Conservation (phyloP, 108 stramenopile species). For the Asterionellopsis glacialis region DNA sequence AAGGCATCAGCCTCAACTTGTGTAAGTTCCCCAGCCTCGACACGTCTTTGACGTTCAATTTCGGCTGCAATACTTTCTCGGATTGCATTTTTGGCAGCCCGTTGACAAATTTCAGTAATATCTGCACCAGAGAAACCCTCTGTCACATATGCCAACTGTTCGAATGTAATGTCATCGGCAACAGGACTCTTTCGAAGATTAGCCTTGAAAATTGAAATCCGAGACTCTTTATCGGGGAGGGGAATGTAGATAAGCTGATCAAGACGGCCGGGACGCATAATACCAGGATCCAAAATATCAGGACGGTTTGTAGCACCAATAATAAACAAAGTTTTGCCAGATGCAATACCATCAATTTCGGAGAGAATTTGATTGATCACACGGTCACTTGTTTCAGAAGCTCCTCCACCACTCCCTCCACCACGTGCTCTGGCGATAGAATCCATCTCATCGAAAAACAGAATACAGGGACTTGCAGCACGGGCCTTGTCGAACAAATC, state of each 20-base stretch:
- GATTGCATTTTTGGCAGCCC: constrained; percentile 94
- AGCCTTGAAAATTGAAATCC: constrained; percentile 95
- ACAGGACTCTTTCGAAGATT: constrained; percentile 93
- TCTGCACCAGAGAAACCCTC: constrained; percentile 96
- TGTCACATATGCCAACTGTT: constrained; percentile 78
- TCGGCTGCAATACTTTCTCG: constrained; percentile 85
- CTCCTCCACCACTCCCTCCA: constrained; percentile 75
- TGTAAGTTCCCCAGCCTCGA: constrained; percentile 82
- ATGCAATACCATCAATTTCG: constrained; percentile 96
- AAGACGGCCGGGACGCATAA: constrained; percentile 97
- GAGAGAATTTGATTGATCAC: constrained; percentile 99
- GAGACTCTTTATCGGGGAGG: constrained; percentile 87
- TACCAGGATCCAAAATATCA: constrained; percentile 95
- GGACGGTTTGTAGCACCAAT: constrained; percentile 99
- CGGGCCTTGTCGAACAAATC: constrained; percentile 98
- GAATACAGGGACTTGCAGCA: constrained; percentile 95
- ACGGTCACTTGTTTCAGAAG: constrained; percentile 95
- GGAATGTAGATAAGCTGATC: constrained; percentile 99
- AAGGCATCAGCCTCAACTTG: constrained; percentile 80
- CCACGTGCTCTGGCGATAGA: constrained; percentile 97
- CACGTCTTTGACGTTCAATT: constrained; percentile 75
- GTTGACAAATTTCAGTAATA: constrained; percentile 95
- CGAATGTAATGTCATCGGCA: constrained; percentile 69
- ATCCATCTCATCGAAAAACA: constrained; percentile 99
- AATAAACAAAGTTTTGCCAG: constrained; percentile 95